A percentile compares a stretch with the other conserved stretches of the same genome.
Conservation (phyloP, 2,329 filamentous ascomycete species). For the Scedosporium aurantiacum region DNA sequence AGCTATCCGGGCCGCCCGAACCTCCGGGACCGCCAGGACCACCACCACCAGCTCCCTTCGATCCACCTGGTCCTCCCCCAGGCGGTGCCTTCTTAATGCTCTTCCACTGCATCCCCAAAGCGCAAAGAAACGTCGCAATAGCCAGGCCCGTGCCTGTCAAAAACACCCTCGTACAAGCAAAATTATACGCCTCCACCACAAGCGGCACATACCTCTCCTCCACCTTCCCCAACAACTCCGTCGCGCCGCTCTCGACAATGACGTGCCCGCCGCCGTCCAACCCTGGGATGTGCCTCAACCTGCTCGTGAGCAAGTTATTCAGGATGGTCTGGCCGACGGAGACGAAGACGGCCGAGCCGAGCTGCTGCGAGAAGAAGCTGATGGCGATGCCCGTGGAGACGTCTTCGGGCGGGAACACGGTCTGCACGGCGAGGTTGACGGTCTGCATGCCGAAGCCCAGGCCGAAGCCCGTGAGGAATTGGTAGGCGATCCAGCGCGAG, state of each 20-base stretch:
- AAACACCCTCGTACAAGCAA: conserved; percentile 51
- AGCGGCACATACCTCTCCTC: conserved; percentile 33
- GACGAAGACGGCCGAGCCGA: conserved; percentile 48
- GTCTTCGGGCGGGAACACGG: conserved; percentile 39
- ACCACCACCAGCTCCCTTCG: background rate
- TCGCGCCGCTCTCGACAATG: conserved; percentile 42
- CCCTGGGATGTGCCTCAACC: conserved; percentile 27
- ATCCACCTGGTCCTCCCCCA: background rate
- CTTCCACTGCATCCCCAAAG: conserved; percentile 53
- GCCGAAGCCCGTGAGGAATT: conserved; percentile 48
- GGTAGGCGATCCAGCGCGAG: conserved; percentile 47
- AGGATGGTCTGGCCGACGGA: conserved; percentile 45
- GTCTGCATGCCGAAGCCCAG: conserved; percentile 49
- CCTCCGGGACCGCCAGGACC: background rate
- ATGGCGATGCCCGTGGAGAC: conserved; percentile 44
- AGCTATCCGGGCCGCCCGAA: background rate
- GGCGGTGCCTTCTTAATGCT: conserved; percentile 45
- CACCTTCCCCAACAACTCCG: conserved; percentile 45
- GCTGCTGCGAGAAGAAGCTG: conserved; percentile 46
- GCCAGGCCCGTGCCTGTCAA: conserved; percentile 48
- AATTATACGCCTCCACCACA: conserved; percentile 56
- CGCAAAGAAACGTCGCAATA: conserved; percentile 43
- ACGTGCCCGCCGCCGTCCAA: conserved; percentile 25
- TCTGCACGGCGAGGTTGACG: conserved; percentile 43
- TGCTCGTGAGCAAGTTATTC: conserved; percentile 30